Evolutionary conservation across 257 asterid genomes (phyloP), one percentile per base, ranked within the genome.

Genomic region (Scutellaria minor): DNA sequence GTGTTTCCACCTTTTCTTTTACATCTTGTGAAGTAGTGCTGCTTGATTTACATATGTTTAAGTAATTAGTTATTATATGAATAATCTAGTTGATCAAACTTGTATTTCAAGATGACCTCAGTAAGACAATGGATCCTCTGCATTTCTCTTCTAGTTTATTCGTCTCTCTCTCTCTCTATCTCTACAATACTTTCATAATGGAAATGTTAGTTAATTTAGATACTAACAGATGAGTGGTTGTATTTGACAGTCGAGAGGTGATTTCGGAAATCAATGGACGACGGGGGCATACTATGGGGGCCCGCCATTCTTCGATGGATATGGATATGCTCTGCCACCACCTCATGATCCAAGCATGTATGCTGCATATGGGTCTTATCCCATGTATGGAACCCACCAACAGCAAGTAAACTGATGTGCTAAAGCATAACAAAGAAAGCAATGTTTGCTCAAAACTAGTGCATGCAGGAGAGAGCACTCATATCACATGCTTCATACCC

Each of bases 241-340:
- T 15, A 4, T 24, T 66, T 66, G 78, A 81, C 96, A 94, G 97
- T 76, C 80, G 2, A 80, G 89, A 72, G 78, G 80, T 59, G 93
- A 91, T 55, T 88, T 76, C 53, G 93, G 92, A n/a, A 88, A 84
- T 68, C 97, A 84, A 50, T 91, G 96, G 97, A 86, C 87, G 97
- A 86, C 87, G 31, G 92, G 90, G 27, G 65, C 92, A 56, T 91
- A 91, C 91, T 91, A 91, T 14, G 96, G 97, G 50, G 96, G 96
- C 42, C 90, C 88, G 1, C 95, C 85, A 58, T 91, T 81, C 74
- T 91, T 84, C n/a, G 97, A 91, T 64, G 91, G 94, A 8, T 91
- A 88, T 53, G 95, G 96, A 22, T 94, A 89, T 46, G 88, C 92
- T 9, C n/a, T 87, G 71, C 89, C 88, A 11, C 86, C 85, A 0